phyloP scores from a whole-genome alignment of 148 eudicot species.

The Chenopodium suecicum region DNA sequence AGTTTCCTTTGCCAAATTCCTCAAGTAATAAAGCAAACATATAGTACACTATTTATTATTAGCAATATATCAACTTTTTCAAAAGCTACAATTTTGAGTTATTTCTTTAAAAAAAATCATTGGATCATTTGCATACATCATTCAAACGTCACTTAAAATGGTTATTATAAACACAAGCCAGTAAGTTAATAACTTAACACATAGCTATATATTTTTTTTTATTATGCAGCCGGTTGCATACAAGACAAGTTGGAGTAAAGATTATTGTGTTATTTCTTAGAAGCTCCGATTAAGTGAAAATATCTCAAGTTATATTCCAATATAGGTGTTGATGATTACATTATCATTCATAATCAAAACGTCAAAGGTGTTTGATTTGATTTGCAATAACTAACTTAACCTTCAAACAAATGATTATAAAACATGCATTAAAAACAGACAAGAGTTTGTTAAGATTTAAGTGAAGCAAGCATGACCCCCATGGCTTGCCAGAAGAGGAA shows the following conservation, averaged over 20 bases:
- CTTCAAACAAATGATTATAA: neutral
- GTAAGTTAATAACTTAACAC: no score
- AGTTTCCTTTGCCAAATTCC: no score
- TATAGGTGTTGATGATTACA: neutral
- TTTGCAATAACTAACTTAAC: neutral
- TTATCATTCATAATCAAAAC: neutral
- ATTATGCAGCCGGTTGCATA: no score
- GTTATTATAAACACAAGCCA: no score
- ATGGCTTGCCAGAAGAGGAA: constrained; percentile 17
- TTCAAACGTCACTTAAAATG: neutral
- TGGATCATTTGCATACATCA: no score
- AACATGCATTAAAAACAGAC: neutral
- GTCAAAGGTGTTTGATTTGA: neutral
- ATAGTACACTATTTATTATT: no score
- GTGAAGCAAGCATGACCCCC: neutral
- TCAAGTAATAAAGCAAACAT: no score
- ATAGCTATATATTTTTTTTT: no score
- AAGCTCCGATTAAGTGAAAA: neutral
- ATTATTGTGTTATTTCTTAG: neutral
- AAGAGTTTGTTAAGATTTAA: constrained; percentile 13
- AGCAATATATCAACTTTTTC: no score
- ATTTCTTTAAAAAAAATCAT: no score
- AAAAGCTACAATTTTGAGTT: no score
- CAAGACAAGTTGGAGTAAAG: neutral
- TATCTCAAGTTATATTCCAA: neutral